Evolutionary conservation across 257 asterid species (phyloP).

Genomic region (Solanum virginianum): DNA sequence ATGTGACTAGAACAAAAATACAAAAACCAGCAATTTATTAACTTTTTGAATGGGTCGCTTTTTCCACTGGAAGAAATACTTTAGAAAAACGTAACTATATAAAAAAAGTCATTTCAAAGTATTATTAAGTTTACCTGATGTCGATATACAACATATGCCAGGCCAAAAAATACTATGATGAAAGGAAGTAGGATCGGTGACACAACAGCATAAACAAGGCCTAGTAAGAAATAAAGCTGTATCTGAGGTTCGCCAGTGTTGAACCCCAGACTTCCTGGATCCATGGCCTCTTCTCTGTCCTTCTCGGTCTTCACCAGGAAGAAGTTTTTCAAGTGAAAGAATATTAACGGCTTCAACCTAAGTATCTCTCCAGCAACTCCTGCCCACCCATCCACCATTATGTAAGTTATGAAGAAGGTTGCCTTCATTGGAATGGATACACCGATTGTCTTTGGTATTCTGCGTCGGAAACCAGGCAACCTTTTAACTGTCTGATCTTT

Average conservation of each 20-base stretch:
- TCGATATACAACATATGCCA: conserved; percentile 70
- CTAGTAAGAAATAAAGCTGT: conserved; percentile 83
- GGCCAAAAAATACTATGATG: conserved; percentile 65
- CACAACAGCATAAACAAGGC: conserved; percentile 84
- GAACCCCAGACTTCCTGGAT: conserved; percentile 86
- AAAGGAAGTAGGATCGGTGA: conserved; percentile 88
- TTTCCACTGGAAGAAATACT: neutral
- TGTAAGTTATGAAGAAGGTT: conserved; percentile 77
- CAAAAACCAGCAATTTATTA: neutral
- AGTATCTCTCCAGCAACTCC: conserved; percentile 90
- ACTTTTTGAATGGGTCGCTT: neutral
- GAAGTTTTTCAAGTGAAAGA: conserved; percentile 67
- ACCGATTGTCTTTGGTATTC: conserved; percentile 61
- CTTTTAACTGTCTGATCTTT: neutral
- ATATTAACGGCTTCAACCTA: conserved; percentile 62
- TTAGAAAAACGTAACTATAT: neutral
- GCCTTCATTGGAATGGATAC: conserved; percentile 94
- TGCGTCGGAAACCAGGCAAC: conserved; percentile 20
- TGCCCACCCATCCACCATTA: conserved; percentile 97
- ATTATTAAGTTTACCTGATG: conserved; percentile 62
- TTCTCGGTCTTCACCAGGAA: conserved; percentile 87
- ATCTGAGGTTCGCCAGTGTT: conserved; percentile 95
- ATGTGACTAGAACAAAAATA: neutral
- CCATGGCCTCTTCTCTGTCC: conserved; percentile 84
- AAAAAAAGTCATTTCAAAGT: neutral